Evolutionary conservation across 306 rosid species (phyloP).

Genomic region (Dalbergia cochinchinensis): DNA sequence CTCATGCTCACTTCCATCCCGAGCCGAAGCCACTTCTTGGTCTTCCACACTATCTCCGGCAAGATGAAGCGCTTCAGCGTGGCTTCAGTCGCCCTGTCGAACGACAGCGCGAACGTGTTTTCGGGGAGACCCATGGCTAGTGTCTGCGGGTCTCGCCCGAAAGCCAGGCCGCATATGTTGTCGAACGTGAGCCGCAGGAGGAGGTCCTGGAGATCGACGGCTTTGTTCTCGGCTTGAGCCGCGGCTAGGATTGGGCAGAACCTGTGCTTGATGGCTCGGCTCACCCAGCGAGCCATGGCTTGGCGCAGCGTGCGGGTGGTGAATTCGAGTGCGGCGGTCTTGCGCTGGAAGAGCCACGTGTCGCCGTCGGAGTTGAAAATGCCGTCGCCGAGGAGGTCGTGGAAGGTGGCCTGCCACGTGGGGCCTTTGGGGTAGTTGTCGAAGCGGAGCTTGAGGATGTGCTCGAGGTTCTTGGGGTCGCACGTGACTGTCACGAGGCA

Average conservation of each 20-base stretch:
- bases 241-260: conserved; percentile 71
- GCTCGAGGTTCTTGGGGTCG: conserved; percentile 88
- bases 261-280: conserved; percentile 76
- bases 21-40: conserved; percentile 52
- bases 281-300: conserved; percentile 98
- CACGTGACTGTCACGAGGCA: conserved; percentile 92
- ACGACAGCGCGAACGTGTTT: conserved; percentile 49
- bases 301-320: conserved; percentile 92
- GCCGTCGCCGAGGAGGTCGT: conserved; percentile 84
- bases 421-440: conserved; percentile 97
- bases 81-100: conserved; percentile 61
- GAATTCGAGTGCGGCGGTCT: conserved; percentile 91
- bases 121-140: conserved; percentile 56
- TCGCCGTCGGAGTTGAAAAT: conserved; percentile 91
- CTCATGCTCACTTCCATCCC: conserved; percentile 71
- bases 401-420: conserved; percentile 82
- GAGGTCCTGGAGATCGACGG: conserved; percentile 87
- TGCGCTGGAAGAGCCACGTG: conserved; percentile 92
- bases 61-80: conserved; percentile 54
- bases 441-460: conserved; percentile 80
- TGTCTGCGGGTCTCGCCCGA: conserved; percentile 82
- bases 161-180: conserved; percentile 90
- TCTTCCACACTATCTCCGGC: conserved; percentile 52
- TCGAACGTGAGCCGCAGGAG: conserved; percentile 90
- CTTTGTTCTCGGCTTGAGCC: conserved; percentile 50